Evolutionary conservation across 495 filamentous ascomycete species (phyloP).

Genomic region (Terfezia claveryi): DNA sequence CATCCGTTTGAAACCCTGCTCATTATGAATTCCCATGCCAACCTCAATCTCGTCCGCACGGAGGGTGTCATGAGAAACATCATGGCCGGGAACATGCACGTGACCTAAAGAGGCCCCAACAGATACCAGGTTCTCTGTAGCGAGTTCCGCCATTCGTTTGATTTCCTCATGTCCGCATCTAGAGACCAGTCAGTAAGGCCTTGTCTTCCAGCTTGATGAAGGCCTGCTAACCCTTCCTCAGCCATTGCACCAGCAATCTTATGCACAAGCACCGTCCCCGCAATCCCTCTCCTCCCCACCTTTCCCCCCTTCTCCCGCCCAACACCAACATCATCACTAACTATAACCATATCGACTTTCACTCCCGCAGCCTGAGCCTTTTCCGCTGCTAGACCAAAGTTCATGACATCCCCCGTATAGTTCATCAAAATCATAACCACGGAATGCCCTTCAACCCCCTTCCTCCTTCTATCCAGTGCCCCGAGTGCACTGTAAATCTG

Average conservation of each 20-base stretch:
- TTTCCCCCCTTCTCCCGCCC: slow-evolving; percentile 65
- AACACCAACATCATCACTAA: slow-evolving; percentile 90
- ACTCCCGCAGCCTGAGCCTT: slow-evolving; percentile 68
- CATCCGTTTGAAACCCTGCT: slow-evolving; percentile 55
- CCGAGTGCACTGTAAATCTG: slow-evolving; percentile 69
- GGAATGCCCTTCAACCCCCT: slow-evolving; percentile 9
- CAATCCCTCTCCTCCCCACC: slow-evolving; percentile 78
- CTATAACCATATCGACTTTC: slow-evolving; percentile 74
- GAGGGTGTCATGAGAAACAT: slow-evolving; percentile 5
- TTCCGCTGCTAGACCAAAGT: slow-evolving; percentile 87
- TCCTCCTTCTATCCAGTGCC: slow-evolving; percentile 27
- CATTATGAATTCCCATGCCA: slow-evolving; percentile 98
- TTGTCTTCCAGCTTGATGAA: slow-evolving; percentile 6
- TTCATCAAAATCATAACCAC: slow-evolving; percentile 37
- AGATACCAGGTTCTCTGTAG: slow-evolving; percentile 55
- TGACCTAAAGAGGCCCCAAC: slow-evolving; percentile 73
- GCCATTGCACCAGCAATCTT: slow-evolving; percentile 82
- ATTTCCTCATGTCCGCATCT: slow-evolving; percentile 33
- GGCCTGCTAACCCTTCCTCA: slow-evolving; percentile 34
- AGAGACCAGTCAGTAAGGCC: slow-evolving; percentile 12
- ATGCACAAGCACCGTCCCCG: slow-evolving; percentile 68
- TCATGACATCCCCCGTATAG: slow-evolving; percentile 67
- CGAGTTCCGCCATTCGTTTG: slow-evolving; percentile 43
- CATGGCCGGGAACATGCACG: slow-evolving; percentile 78
- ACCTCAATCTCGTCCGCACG: slow-evolving; percentile 56